phyloP scores from a whole-genome alignment of 352 stramenopile species.

The Phytopythium chamaehyphon region DNA sequence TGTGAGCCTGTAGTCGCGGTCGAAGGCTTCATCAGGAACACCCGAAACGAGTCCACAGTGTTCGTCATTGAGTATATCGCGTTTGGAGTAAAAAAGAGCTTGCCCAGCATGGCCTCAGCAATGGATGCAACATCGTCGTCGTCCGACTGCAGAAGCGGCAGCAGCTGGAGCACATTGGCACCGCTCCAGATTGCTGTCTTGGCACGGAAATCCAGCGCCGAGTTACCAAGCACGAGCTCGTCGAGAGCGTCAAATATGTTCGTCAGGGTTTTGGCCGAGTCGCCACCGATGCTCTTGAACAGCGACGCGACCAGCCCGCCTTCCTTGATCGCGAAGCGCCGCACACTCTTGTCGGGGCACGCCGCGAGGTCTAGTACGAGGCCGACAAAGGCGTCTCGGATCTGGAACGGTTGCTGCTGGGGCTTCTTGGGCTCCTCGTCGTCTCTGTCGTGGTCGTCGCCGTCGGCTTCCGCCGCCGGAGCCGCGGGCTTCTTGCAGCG shows the following conservation, averaged over 20 bases:
- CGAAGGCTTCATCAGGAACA: slow-evolving; percentile 43
- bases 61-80: slow-evolving; percentile 53
- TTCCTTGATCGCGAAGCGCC: slow-evolving; percentile 77
- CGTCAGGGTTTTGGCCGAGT: slow-evolving; percentile 51
- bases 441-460: slow-evolving; percentile 5
- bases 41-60: slow-evolving; percentile 26
- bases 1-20: slow-evolving; percentile 9
- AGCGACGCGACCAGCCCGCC: slow-evolving; percentile 55
- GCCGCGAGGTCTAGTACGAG: slow-evolving; percentile 58
- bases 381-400: slow-evolving; percentile 59
- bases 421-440: slow-evolving; percentile 6
- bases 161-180: slow-evolving; percentile 56
- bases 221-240: slow-evolving; percentile 48
- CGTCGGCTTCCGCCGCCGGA: background rate
- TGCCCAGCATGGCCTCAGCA: slow-evolving; percentile 34
- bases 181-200: slow-evolving; percentile 65
- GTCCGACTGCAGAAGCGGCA: slow-evolving; percentile 59
- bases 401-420: slow-evolving; percentile 42
- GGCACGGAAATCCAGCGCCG: slow-evolving; percentile 43
- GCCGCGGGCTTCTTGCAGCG: slow-evolving; percentile 50
- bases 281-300: slow-evolving; percentile 76
- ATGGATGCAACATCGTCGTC: slow-evolving; percentile 40
- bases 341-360: slow-evolving; percentile 71
- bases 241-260: slow-evolving; percentile 40
- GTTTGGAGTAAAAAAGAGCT: slow-evolving; percentile 53